Conservation (phyloP, 2,329 filamentous ascomycete species). For the Phialophora macrospora region DNA sequence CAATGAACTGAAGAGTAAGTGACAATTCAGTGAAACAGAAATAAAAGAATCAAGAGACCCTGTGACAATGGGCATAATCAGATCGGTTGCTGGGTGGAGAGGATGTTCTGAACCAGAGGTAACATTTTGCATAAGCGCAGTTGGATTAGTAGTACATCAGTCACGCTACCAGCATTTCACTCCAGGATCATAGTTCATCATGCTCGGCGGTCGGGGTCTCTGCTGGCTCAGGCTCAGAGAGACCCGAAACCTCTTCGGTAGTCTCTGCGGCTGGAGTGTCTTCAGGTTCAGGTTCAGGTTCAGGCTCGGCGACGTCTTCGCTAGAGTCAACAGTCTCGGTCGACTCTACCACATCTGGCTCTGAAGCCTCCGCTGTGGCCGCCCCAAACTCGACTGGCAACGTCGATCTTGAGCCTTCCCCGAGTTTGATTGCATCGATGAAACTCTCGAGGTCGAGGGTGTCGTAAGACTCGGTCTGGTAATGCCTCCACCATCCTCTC, state of each 20-base stretch:
- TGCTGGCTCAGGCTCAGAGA: constrained; percentile 23
- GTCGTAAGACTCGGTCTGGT: constrained; percentile 61
- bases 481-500: constrained; percentile 82
- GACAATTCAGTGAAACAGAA: background rate
- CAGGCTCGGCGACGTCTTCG: constrained; percentile 25
- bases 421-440: constrained; percentile 89
- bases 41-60: background rate
- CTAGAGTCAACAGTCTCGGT: constrained; percentile 28
- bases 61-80: background rate
- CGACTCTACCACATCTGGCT: constrained; percentile 5
- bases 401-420: constrained; percentile 80
- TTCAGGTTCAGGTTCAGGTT: constrained; percentile 21
- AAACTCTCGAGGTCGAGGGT: constrained; percentile 73
- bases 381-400: constrained; percentile 67
- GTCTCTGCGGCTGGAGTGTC: constrained; percentile 6
- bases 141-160: background rate
- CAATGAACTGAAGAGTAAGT: background rate
- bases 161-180: background rate
- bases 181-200: constrained; percentile 31
- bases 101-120: background rate
- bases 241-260: background rate
- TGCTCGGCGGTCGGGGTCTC: constrained; percentile 23
- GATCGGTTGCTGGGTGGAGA: background rate
- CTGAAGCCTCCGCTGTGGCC: constrained; percentile 32
- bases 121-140: background rate